Conservation (phyloP, 306 rosid species). For the Prunus dulcis region DNA sequence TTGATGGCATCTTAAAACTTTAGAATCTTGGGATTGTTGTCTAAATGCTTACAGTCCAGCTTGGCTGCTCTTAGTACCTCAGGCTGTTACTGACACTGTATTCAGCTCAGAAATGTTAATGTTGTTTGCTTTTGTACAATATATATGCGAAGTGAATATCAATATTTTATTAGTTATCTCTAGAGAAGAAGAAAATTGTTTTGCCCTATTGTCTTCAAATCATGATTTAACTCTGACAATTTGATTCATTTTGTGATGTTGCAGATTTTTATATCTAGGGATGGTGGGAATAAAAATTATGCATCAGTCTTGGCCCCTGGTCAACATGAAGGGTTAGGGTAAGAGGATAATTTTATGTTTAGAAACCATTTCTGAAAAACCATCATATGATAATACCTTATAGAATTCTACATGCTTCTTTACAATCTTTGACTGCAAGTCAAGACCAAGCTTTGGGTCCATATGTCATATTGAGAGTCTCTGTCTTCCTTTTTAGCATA, state of each 20-base stretch:
- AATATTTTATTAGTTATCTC: neutral
- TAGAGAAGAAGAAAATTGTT: neutral
- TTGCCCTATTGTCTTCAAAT: neutral
- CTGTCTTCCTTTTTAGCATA: neutral
- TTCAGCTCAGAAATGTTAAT: neutral
- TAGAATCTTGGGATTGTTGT: neutral
- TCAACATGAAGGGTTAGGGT: conserved; percentile 96
- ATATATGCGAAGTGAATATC: neutral
- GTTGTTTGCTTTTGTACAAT: neutral
- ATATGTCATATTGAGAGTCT: neutral
- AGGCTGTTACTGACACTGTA: neutral
- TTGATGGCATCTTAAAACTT: neutral
- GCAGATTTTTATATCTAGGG: conserved; percentile 94
- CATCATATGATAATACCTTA: neutral
- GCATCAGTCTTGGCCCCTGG: conserved; percentile 99
- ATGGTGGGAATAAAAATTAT: conserved; percentile 79
- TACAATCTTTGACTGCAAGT: neutral
- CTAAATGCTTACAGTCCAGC: neutral
- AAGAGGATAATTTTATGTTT: conserved; percentile 34
- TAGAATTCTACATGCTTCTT: neutral
- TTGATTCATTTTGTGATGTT: conserved; percentile 26
- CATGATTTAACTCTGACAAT: conserved; percentile 10
- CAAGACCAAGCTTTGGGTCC: neutral
- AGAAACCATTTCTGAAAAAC: neutral
- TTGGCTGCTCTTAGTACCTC: neutral